Evolutionary conservation across 768 basidiomycete genomes (phyloP), one percentile per base, ranked within the genome.

Genomic region (Leucocoprinus sp.): DNA sequence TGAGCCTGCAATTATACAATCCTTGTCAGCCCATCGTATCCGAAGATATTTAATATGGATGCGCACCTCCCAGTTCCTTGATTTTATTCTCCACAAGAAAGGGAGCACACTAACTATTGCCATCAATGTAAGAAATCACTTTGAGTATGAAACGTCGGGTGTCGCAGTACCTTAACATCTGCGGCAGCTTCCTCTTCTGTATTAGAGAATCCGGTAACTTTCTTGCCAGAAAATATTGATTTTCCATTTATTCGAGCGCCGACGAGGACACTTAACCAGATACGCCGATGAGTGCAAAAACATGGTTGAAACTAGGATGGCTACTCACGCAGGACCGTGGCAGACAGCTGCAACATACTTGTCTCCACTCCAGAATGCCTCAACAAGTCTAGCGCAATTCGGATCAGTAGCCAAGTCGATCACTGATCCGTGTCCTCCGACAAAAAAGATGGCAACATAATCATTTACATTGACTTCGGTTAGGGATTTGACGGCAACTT

Each of bases 371-470:
- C 75, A 88, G 63, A 88, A 82, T 78, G 63, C 18, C 71, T 45
- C 72, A 21, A 74, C 74, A 38, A 89, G 66, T 52, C 72, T 69
- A 51, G 67, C 70, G 57, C 83, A 82, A 34, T 64, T 59, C 2
- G 69, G 59, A 59, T 88, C 78, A 8, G 52, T 53, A 1, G 85
- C 63, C 29, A 90, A 71, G 60, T 90, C 87, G 37, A 90, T 67
- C 27, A 82, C 75, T 9, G 87, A 84, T 0, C 84, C 84, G 55
- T 87, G 84, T 22, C 88, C 86, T 33, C 87, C 88, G 44, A 84
- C 72, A 56, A 85, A 86, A 63, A 84, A 88, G 45, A 91, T 65
- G 11, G 80, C 87, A 42, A 73, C 78, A 57, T 86, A 90, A 53
- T 84, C 77, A 23, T 68, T 60, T 4, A 61, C 63, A 37, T 72